Conservation (phyloP, 2,329 filamentous ascomycete species). For the Ramichloridium luteum region DNA sequence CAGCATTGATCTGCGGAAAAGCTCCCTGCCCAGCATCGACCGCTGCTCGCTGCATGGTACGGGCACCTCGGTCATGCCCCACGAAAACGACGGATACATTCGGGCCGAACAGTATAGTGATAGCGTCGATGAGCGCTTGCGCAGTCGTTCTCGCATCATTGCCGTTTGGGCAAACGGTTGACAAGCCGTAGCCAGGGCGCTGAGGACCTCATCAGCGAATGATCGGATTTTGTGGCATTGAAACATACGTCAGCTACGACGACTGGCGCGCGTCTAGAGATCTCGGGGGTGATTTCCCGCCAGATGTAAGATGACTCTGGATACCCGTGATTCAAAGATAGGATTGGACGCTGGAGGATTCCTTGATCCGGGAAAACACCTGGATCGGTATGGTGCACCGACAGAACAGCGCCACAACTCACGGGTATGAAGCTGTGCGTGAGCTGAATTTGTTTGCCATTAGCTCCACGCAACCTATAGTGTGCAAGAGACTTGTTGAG, state of each 20-base stretch:
- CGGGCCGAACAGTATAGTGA: slow-evolving; percentile 1
- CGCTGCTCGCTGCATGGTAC: slow-evolving; percentile 7
- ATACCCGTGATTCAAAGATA: slow-evolving; percentile 5
- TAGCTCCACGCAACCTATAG: slow-evolving; percentile 2
- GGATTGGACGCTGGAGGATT: slow-evolving; percentile 1
- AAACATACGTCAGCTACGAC: slow-evolving; percentile 4
- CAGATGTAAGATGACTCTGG: slow-evolving; percentile 5
- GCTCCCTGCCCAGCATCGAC: slow-evolving; percentile 7
- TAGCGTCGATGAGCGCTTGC: slow-evolving; percentile 2
- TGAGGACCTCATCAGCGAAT: too few species aligned
- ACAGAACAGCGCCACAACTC: slow-evolving; percentile 2
- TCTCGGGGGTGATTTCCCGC: slow-evolving; percentile 3
- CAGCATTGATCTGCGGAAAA: slow-evolving; percentile 4
- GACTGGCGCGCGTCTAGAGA: slow-evolving; percentile 3
- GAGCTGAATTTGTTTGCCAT: slow-evolving; percentile 2
- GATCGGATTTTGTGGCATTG: too few species aligned
- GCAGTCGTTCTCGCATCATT: slow-evolving; percentile 3
- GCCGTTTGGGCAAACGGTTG: slow-evolving; percentile 2
- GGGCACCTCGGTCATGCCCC: slow-evolving; percentile 9
- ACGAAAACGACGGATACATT: slow-evolving; percentile 5
- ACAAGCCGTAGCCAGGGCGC: slow-evolving; percentile 4
- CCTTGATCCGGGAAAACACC: slow-evolving; percentile 2
- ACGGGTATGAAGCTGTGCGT: slow-evolving; percentile 3
- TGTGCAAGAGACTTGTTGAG: neutral
- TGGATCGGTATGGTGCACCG: slow-evolving; percentile 3